Evolutionary conservation across 805 yeast genomes (phyloP), one percentile per base, ranked within the genome.

Genomic region (Spathaspora passalidarum): DNA sequence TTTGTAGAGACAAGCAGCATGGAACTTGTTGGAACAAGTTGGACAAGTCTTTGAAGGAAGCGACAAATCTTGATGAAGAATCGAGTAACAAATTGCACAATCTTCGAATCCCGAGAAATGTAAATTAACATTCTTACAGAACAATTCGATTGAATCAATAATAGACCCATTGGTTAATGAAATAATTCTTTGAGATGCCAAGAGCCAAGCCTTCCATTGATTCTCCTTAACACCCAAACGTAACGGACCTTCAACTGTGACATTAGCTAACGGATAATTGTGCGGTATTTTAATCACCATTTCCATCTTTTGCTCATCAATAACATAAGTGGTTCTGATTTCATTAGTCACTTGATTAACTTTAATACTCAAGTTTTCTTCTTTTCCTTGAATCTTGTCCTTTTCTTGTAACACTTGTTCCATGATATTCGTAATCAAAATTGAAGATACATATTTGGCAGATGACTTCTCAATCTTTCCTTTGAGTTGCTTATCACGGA

Each of bases 61-160:
- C 6, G 96, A 85, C 56, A 87, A 88, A 58, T 90, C 97, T 50
- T 86, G 90, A 60, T 91, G 96, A 52, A 94, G 69, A 46, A 92
- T 85, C 13, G 96, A 86, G 63, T 94, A 94, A 63, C 99, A 94
- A 54, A 94, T 90, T 2, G 98, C 96, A 76, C 99, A 94, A 49
- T 92, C 98, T 57, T 89, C 97, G 53, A 88, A 90, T 0, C 97
- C 97, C 7, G 91, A 86, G 63, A 95, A 91, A 60, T 91, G 95
- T 55, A 87, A 73, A 45, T 81, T 78, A 43, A 89, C 90, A 56
- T 92, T 88, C 54, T 80, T 81, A 57, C 79, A 80, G 63, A 86
- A 82, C 29, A 84, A 71, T 48, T 80, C 82, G 42, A 87, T 73
- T 2, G 90, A 82, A 32, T 84, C 89, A 20, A 79, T 59, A 25